Conservation (phyloP, 2,329 filamentous ascomycete species). For the Penicillium sp. region DNA sequence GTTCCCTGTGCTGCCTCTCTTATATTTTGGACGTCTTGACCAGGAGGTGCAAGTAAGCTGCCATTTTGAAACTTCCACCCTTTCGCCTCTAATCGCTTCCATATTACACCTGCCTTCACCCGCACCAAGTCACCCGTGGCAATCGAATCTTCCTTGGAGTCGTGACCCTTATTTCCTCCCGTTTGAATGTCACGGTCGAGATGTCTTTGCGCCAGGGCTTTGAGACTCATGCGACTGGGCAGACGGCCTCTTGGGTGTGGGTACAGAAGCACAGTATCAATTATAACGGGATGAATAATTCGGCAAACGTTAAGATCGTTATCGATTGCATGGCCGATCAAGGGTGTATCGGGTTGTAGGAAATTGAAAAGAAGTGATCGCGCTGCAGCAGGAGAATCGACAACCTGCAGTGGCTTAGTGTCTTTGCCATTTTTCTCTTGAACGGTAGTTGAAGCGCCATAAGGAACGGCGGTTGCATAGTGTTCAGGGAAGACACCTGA, state of each 20-base stretch:
- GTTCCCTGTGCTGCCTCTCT: conserved; percentile 12
- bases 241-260: conserved; percentile 71
- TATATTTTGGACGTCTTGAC: conserved; percentile 8
- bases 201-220: conserved; percentile 67
- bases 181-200: conserved; percentile 79
- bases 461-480: conserved; percentile 67
- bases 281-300: conserved; percentile 78
- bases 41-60: conserved; percentile 34
- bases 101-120: conserved; percentile 68
- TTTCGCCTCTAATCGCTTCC: conserved; percentile 64
- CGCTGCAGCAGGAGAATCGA: conserved; percentile 72
- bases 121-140: conserved; percentile 85
- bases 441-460: conserved; percentile 33
- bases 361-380: conserved; percentile 75
- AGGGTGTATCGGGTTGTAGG: conserved; percentile 72
- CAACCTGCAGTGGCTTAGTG: conserved; percentile 62
- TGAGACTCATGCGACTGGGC: conserved; percentile 77
- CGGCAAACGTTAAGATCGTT: conserved; percentile 89
- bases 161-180: conserved; percentile 69
- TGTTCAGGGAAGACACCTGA: conserved; percentile 83
- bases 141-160: conserved; percentile 87
- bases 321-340: conserved; percentile 92
- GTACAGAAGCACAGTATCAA: conserved; percentile 84
- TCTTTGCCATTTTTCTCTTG: conserved; percentile 21
- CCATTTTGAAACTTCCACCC: conserved; percentile 67